A percentile compares a stretch with the other conserved stretches of the same genome.
Evolutionary conservation across 352 stramenopile species (phyloP).

Genomic region (Globisporangium paroecandrum): DNA sequence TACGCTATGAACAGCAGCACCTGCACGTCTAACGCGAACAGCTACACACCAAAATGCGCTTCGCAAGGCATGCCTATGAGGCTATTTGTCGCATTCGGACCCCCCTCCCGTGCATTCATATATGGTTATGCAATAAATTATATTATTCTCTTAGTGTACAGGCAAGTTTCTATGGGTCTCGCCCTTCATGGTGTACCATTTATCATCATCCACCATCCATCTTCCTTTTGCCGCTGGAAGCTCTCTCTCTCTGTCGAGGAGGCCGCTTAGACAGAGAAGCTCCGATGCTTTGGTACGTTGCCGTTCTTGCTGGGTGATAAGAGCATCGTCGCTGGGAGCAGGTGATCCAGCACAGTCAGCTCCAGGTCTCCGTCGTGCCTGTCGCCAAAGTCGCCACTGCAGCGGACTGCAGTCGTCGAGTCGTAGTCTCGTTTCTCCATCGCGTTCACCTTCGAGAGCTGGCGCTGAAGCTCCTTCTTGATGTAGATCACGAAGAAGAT

Average conservation of each 20-base stretch:
- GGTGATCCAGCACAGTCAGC: neutral
- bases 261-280: neutral
- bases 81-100: no score
- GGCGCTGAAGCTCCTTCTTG: slow-evolving; percentile 35
- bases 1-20: no score
- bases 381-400: slow-evolving; percentile 2
- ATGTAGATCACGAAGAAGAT: slow-evolving; percentile 52
- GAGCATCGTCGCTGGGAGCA: neutral
- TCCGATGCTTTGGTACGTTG: slow-evolving; percentile 2
- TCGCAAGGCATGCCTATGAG: no score
- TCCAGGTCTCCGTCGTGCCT: neutral
- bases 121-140: neutral
- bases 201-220: neutral
- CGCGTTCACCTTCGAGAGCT: slow-evolving; percentile 32
- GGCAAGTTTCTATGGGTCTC: neutral
- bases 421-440: slow-evolving; percentile 12
- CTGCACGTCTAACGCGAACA: neutral
- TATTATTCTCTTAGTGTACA: slow-evolving; percentile 1
- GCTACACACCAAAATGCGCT: neutral
- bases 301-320: neutral
- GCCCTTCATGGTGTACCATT: no score
- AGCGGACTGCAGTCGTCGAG: neutral
- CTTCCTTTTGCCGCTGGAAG: neutral
- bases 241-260: neutral
- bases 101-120: neutral